Conservation (phyloP, 495 filamentous ascomycete species). For the Aspergillus bridgeri region DNA sequence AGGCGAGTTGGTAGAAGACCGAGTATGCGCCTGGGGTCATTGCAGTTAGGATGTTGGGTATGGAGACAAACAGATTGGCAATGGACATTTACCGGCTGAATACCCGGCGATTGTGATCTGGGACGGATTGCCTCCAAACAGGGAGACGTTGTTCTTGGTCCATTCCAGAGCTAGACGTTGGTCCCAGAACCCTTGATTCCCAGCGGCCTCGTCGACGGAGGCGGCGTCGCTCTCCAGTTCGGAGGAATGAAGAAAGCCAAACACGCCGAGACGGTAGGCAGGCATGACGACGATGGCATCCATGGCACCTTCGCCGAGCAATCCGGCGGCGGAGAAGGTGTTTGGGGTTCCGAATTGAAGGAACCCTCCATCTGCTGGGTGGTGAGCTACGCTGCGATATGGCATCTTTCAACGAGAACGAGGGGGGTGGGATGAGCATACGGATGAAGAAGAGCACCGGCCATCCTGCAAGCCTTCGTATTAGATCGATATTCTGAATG, state of each 20-base stretch:
- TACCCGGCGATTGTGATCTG: constrained; percentile 65
- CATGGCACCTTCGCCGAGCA: constrained; percentile 47
- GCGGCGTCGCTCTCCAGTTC: constrained; percentile 53
- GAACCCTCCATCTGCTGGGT: constrained; percentile 50
- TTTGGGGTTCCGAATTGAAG: constrained; percentile 55
- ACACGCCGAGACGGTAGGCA: constrained; percentile 64
- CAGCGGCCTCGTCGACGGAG: constrained; percentile 30
- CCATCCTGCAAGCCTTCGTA: constrained; percentile 27
- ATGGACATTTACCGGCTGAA: constrained; percentile 47
- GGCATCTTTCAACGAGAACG: background rate
- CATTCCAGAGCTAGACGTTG: constrained; percentile 63
- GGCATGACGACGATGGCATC: constrained; percentile 60
- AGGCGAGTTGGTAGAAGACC: constrained; percentile 55
- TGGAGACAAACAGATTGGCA: background rate
- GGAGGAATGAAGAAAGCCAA: constrained; percentile 62
- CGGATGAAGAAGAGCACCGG: constrained; percentile 45
- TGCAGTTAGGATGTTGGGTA: background rate
- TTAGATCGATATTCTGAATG: background rate
- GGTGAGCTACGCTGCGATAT: background rate
- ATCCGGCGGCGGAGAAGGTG: constrained; percentile 40
- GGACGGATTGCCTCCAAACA: constrained; percentile 60
- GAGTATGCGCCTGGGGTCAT: constrained; percentile 54
- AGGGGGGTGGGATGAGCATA: constrained; percentile 14
- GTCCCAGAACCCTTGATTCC: constrained; percentile 70
- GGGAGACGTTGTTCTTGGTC: constrained; percentile 56